Evolutionary conservation across 805 yeast species (phyloP), one percentile per base, ranked within the genome.

Genomic region (Metschnikowia continentalis): DNA sequence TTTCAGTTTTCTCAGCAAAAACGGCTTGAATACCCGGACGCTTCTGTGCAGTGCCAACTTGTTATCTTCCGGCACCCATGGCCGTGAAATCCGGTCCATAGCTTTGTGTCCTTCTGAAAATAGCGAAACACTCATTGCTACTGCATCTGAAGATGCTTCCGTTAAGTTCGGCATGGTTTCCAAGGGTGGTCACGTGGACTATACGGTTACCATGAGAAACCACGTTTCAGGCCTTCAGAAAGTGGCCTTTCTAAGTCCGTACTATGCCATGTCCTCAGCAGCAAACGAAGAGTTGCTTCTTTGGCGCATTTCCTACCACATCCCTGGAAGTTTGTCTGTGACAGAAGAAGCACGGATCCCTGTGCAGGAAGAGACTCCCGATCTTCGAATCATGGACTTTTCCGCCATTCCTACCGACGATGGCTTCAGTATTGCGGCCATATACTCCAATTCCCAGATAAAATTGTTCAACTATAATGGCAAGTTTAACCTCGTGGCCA

Each of bases 191-290:
- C 52, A 57, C 0, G 55, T 87, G 1, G 59, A 61, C 7, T 76
- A 74, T 35, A 68, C 67, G 32, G 82, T 89, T 85, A 76, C 86
- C 3, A 76, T 84, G 62, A 80, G 92, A 64, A 80, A 82, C 50
- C 99, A 94, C 65, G 86, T 90, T 3, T 89, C 97, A 1, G 98
- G 98, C 1, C 68, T 94, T 43, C 98, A 92, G 65, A 78, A 81
- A 20, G 76, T 88, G 14, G 81, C 80, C 51, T 80, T 88, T 49
- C 71, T 90, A 36, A 78, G 76, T 56, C 71, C 79, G 0, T 73
- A 65, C 2, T 64, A 33, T 68, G 71, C 58, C 55, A 84, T 57
- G 65, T 69, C 72, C 51, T 79, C 88, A 2, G 87, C 91, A 20
- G 95, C 96, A 0, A 80, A 94, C 61, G 99, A 94, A 65, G 99